Base-by-base conservation (phyloP, 805 yeast genomes). In the Ogataea glucozyma region DNA sequence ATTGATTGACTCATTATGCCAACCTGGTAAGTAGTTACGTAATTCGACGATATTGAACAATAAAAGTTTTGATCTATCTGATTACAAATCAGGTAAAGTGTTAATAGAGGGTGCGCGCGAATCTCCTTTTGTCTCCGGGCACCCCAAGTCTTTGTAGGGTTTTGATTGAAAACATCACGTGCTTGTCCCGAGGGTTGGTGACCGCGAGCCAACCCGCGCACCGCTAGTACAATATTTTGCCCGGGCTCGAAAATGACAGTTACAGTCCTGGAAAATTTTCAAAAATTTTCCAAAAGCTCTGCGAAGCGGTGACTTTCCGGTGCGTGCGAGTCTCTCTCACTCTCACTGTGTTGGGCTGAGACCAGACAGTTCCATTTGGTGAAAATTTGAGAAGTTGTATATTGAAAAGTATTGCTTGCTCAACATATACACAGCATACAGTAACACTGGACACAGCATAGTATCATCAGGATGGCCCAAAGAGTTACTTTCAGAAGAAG, bases 401-500 rank as follows among this genome's bases (percentile, higher is more conserved):
- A 22, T 20, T 23, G 13, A 10, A 32, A 19, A n/a, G n/a, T n/a
- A n/a, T n/a, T n/a, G n/a, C n/a, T n/a, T n/a, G n/a, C 13, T 6
- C 26, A 20, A 32, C 27, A 7, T 13, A 16, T 20, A 20, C 27
- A 29, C 34, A 46, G 42, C 38, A 33, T 33, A 20, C 37, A 33
- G 37, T 33, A 34, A 34, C 38, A 34, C 38, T 34, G 38, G 38
- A 39, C 48, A 48, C 37, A 43, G 40, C 45, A 37, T 39, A 39
- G 27, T 31, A 31, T 29, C 26, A 23, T 26, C 26, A 49, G 49
- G 78, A 93, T 93, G 99, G 99, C 97, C 75, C 96, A 89, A 80
- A 91, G 99, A 85, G 95, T 90, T 76, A 89, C 97, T 64, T 90
- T 82, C 87, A 88, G 97, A 85, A 88, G 95, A 83, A 88, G 96